Conservation (phyloP, 2,329 filamentous ascomycete genomes). For the Ophiosphaerella korrae region DNA sequence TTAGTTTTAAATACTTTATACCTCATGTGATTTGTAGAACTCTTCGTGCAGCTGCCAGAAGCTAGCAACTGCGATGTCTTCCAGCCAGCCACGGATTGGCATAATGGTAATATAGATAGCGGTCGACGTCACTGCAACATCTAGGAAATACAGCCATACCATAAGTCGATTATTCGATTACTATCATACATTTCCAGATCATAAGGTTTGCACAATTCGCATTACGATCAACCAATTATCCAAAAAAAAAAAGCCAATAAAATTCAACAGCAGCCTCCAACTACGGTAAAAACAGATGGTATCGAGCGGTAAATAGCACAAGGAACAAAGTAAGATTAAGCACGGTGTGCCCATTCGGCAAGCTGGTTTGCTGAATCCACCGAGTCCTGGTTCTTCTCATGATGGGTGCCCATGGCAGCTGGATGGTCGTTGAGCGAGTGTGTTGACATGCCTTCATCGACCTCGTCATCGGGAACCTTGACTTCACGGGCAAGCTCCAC, state of each 20-base stretch:
- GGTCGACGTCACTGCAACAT: too few species aligned
- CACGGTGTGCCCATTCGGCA: slow-evolving; percentile 43
- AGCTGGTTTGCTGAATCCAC: slow-evolving; percentile 43
- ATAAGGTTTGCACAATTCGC: too few species aligned
- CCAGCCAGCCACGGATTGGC: too few species aligned
- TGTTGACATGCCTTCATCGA: slow-evolving; percentile 43
- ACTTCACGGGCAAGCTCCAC: slow-evolving; percentile 77
- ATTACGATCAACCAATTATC: too few species aligned
- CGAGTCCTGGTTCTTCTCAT: slow-evolving; percentile 47
- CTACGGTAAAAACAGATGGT: slow-evolving; percentile 5
- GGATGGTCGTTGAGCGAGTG: slow-evolving; percentile 37
- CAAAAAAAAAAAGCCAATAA: not conserved
- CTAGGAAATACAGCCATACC: too few species aligned
- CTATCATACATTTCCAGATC: too few species aligned
- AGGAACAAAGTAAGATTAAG: slow-evolving; percentile 15
- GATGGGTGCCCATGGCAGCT: slow-evolving; percentile 35
- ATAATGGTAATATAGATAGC: too few species aligned
- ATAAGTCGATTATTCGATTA: too few species aligned
- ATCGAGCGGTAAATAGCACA: slow-evolving; percentile 11
- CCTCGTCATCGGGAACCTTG: slow-evolving; percentile 44
- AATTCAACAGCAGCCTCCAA: not conserved
- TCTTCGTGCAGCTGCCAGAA: too few species aligned
- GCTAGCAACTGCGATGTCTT: too few species aligned
- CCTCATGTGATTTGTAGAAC: too few species aligned
- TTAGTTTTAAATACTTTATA: too few species aligned